A percentile compares a stretch with the other conserved stretches of the same genome.
phyloP scores from a whole-genome alignment of 2,329 filamentous ascomycete species.

The Sporothrix inflata region DNA sequence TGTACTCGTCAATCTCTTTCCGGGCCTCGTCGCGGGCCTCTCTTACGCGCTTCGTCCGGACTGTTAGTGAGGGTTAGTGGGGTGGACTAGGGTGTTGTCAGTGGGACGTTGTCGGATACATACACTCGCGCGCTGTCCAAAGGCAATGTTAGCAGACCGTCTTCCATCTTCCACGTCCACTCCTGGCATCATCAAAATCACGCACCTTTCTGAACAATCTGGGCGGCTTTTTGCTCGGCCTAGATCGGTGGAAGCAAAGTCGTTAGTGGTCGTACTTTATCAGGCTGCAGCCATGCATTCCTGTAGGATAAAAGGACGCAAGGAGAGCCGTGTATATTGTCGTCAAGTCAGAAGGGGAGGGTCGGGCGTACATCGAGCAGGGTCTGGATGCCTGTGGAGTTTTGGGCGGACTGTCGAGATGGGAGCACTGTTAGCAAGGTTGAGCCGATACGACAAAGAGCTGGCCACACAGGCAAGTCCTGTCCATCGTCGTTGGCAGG shows the following conservation, averaged over 20 bases:
- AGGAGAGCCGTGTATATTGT: neutral
- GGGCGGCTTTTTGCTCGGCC: slow-evolving; percentile 98
- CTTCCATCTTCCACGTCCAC: no score
- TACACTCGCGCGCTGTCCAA: slow-evolving; percentile 83
- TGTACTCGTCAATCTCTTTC: slow-evolving; percentile 96
- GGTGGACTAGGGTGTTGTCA: neutral
- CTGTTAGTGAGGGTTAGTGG: slow-evolving; percentile 12
- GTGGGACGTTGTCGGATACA: slow-evolving; percentile 38
- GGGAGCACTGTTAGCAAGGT: neutral
- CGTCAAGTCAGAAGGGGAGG: neutral
- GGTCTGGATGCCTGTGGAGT: slow-evolving; percentile 97
- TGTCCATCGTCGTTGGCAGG: neutral
- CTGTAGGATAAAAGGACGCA: neutral
- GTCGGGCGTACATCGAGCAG: slow-evolving; percentile 84
- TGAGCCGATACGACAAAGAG: neutral
- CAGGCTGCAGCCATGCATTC: neutral
- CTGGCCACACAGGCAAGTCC: neutral
- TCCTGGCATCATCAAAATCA: slow-evolving; percentile 25
- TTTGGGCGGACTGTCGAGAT: slow-evolving; percentile 82
- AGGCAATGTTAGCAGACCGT: neutral
- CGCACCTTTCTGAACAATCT: slow-evolving; percentile 96
- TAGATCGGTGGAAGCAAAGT: slow-evolving; percentile 45
- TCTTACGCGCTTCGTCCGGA: slow-evolving; percentile 91
- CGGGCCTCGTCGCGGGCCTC: slow-evolving; percentile 96
- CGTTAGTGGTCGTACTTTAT: neutral